Percentiles rank a stretch among this genome's conserved stretches.
Conservation (phyloP, 78 protist species). For the Isochrysis galbana region DNA sequence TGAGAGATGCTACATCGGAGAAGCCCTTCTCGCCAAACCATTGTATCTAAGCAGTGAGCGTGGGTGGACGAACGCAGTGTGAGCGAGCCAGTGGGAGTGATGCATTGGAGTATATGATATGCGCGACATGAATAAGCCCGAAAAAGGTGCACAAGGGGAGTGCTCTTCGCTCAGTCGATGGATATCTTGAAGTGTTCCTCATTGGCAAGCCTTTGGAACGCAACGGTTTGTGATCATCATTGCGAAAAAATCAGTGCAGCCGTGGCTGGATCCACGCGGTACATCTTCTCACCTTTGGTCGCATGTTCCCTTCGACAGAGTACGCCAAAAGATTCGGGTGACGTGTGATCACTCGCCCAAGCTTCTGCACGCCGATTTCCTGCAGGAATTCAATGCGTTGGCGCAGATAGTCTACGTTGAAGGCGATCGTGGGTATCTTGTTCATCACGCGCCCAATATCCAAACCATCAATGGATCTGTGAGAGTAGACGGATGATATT, state of each 20-base stretch:
- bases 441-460: background rate
- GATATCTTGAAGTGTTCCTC: too few relatives aligned
- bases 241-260: too few relatives aligned
- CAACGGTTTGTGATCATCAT: too few relatives aligned
- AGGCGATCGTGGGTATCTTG: background rate
- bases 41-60: background rate
- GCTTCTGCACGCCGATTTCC: background rate
- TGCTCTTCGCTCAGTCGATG: too few relatives aligned
- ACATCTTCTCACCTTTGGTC: too few relatives aligned
- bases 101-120: too few relatives aligned
- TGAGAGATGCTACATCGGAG: background rate
- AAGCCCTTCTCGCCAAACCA: background rate
- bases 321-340: background rate
- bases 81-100: background rate
- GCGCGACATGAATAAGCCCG: too few relatives aligned
- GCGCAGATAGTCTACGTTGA: background rate
- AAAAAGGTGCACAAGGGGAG: too few relatives aligned
- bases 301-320: background rate
- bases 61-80: background rate
- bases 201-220: too few relatives aligned
- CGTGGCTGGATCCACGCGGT: too few relatives aligned
- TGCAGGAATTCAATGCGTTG: background rate
- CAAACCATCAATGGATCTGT: too few relatives aligned
- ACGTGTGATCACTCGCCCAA: background rate
- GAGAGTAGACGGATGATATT: too few relatives aligned